A percentile compares a stretch with the other conserved stretches of the same genome.
phyloP scores from a whole-genome alignment of 176 grass and related monocot species.

The Secale cereale region DNA sequence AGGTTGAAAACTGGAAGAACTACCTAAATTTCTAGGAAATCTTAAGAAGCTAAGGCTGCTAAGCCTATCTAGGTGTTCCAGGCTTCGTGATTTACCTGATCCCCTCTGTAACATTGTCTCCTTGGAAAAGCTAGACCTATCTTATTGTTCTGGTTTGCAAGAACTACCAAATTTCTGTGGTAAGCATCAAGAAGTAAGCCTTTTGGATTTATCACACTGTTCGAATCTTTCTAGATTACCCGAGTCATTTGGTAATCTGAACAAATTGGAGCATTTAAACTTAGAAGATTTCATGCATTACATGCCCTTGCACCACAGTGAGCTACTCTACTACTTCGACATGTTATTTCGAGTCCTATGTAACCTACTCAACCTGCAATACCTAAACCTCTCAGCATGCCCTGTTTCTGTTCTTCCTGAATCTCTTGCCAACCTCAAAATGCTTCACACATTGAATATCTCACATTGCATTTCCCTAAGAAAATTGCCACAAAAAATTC shows the following conservation, averaged over 20 bases:
- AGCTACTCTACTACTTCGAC: background rate
- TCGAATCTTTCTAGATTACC: background rate
- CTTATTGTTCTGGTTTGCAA: background rate
- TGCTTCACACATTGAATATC: background rate
- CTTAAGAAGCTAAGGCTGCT: background rate
- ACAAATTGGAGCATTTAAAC: background rate
- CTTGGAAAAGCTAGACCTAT: background rate
- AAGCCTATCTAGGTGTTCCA: background rate
- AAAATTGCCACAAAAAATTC: background rate
- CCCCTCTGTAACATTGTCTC: background rate
- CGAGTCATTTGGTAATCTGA: background rate
- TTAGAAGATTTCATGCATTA: slow-evolving; percentile 2
- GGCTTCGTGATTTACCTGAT: background rate
- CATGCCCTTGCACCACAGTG: background rate
- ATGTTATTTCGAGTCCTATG: slow-evolving; percentile 1
- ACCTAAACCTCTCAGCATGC: background rate
- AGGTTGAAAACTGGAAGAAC: background rate
- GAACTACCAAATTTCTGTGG: slow-evolving; percentile 3
- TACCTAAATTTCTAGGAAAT: background rate
- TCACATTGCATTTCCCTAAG: background rate
- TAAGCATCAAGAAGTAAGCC: background rate
- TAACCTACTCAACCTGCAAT: background rate
- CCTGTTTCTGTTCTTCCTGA: background rate
- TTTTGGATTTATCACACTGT: background rate
- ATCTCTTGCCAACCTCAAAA: slow-evolving; percentile 3